Evolutionary conservation across 495 filamentous ascomycete genomes (phyloP).

Genomic region (Sphaerosporella brunnea): DNA sequence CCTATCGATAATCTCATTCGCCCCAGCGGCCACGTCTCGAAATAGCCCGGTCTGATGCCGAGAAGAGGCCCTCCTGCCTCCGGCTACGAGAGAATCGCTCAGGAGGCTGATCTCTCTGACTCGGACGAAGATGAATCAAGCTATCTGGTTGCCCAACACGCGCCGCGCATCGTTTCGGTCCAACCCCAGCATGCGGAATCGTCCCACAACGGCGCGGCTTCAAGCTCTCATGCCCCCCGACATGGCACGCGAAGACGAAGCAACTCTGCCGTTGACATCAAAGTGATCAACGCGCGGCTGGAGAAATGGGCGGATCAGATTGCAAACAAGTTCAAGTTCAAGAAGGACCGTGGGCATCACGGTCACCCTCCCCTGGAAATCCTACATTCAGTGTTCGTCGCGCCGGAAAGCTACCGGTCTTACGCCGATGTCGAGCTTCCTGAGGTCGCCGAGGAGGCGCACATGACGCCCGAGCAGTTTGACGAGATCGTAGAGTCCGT

Average conservation of each 20-base stretch:
- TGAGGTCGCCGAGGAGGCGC: slow-evolving; percentile 31
- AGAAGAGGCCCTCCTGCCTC: slow-evolving; percentile 20
- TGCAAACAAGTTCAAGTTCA: slow-evolving; percentile 88
- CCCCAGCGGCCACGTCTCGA: not conserved
- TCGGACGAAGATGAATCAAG: slow-evolving; percentile 24
- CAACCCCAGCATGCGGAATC: slow-evolving; percentile 18
- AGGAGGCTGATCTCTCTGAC: slow-evolving; percentile 23
- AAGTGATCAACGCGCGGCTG: slow-evolving; percentile 91
- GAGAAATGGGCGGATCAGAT: slow-evolving; percentile 98
- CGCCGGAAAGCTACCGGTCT: slow-evolving; percentile 67
- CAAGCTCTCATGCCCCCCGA: not conserved
- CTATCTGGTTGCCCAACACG: slow-evolving; percentile 15
- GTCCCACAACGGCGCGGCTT: slow-evolving; percentile 9
- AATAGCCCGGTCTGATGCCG: slow-evolving; percentile 16
- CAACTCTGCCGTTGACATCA: slow-evolving; percentile 89
- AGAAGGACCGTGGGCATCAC: slow-evolving; percentile 45
- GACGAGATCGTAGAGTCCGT: slow-evolving; percentile 85
- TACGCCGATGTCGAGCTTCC: slow-evolving; percentile 44
- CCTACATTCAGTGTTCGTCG: slow-evolving; percentile 87
- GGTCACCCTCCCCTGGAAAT: slow-evolving; percentile 52
- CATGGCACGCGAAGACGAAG: slow-evolving; percentile 31
- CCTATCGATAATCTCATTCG: too few relatives aligned
- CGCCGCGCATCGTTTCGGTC: slow-evolving; percentile 20
- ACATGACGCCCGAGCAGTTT: slow-evolving; percentile 48
- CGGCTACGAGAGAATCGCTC: slow-evolving; percentile 25